These are phyloP conservation scores for Lantana camara DNA, from an alignment of 257 asterid genomes.

Conservation along the genomic window DNA sequence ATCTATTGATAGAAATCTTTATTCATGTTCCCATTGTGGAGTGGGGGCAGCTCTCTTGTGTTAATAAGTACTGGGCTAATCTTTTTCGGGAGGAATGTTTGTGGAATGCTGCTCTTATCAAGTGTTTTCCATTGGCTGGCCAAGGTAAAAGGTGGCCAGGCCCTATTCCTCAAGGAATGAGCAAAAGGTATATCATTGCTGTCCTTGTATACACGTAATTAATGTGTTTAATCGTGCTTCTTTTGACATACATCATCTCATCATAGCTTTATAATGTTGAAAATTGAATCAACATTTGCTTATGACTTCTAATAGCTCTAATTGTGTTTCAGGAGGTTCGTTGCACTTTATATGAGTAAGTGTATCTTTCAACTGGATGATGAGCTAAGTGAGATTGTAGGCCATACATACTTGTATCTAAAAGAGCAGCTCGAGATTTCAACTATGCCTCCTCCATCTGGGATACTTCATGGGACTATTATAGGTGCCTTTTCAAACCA, in stretches of 20 bases:
- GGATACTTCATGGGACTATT: slow-evolving; percentile 80
- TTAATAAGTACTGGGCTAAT: slow-evolving; percentile 63
- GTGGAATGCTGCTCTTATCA: slow-evolving; percentile 71
- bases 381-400: slow-evolving; percentile 71
- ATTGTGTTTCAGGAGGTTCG: slow-evolving; percentile 66
- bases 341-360: slow-evolving; percentile 57
- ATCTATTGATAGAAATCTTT: slow-evolving; percentile 60
- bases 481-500: slow-evolving; percentile 53
- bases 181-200: slow-evolving; percentile 52
- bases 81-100: slow-evolving; percentile 66
- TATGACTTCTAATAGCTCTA: slow-evolving; percentile 15
- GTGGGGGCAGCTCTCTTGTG: slow-evolving; percentile 60
- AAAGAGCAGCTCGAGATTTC: slow-evolving; percentile 79
- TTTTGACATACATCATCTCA: background rate
- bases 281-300: background rate
- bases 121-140: slow-evolving; percentile 58
- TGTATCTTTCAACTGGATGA: slow-evolving; percentile 48
- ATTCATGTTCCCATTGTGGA: slow-evolving; percentile 59
- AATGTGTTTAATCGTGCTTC: background rate
- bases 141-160: slow-evolving; percentile 73
- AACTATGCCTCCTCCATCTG: slow-evolving; percentile 66
- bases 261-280: background rate
- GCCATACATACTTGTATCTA: slow-evolving; percentile 74
- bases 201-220: slow-evolving; percentile 1
- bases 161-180: slow-evolving; percentile 70